Evolutionary conservation across 2,329 filamentous ascomycete species (phyloP).

Genomic region (Phaeomoniella chlamydospora): DNA sequence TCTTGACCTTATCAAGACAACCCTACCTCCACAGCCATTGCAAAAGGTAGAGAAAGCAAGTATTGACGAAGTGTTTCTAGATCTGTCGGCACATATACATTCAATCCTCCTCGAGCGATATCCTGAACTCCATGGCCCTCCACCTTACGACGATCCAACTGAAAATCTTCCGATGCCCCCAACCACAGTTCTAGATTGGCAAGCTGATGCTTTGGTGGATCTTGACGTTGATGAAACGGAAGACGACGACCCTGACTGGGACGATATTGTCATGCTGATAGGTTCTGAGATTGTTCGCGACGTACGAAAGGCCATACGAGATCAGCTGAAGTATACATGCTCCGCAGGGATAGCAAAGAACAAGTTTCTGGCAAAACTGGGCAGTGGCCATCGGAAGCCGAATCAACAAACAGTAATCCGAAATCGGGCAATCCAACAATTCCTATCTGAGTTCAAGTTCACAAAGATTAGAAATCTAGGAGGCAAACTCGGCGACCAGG

Average conservation of each 20-base stretch:
- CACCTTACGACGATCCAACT: slow-evolving; percentile 59
- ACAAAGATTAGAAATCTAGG: slow-evolving; percentile 93
- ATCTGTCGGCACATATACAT: slow-evolving; percentile 76
- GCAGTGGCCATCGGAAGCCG: slow-evolving; percentile 82
- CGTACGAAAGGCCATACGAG: slow-evolving; percentile 54
- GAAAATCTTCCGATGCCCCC: slow-evolving; percentile 61
- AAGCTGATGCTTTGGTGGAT: slow-evolving; percentile 67
- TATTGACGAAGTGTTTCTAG: slow-evolving; percentile 91
- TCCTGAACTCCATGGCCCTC: slow-evolving; percentile 51
- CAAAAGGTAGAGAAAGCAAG: slow-evolving; percentile 84
- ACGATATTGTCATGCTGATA: slow-evolving; percentile 76
- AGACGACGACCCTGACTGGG: slow-evolving; percentile 81
- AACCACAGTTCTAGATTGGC: slow-evolving; percentile 65
- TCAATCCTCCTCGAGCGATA: slow-evolving; percentile 60
- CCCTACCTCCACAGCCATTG: slow-evolving; percentile 44
- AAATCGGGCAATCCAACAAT: slow-evolving; percentile 64
- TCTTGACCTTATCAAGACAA: slow-evolving; percentile 60
- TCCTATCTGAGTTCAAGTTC: slow-evolving; percentile 75
- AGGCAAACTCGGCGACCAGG: slow-evolving; percentile 81
- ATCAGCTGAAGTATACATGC: slow-evolving; percentile 72
- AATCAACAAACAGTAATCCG: slow-evolving; percentile 90
- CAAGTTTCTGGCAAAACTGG: slow-evolving; percentile 91
- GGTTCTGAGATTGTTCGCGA: slow-evolving; percentile 77
- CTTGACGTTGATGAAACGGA: slow-evolving; percentile 60
- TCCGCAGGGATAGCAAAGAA: slow-evolving; percentile 80